Evolutionary conservation across 1,139 yeast genomes (phyloP).

Genomic region (Yamadazyma diddensiae): DNA sequence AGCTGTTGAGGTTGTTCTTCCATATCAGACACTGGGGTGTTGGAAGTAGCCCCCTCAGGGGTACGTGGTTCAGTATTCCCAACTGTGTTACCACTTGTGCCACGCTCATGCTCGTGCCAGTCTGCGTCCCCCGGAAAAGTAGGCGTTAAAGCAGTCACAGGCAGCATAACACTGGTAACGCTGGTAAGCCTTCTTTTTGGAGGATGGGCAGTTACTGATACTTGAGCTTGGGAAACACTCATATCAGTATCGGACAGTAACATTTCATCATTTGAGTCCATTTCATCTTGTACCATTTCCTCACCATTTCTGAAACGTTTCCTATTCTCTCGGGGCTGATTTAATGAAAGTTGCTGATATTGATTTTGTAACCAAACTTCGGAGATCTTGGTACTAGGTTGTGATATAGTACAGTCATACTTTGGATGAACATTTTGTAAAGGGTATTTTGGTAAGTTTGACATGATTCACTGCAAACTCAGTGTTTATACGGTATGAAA

Average conservation of each 20-base stretch:
- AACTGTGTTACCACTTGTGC: background rate
- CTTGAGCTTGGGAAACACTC: constrained; percentile 20
- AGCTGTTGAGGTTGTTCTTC: constrained; percentile 42
- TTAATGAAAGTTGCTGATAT: constrained; percentile 25
- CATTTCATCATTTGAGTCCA: constrained; percentile 38
- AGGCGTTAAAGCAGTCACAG: constrained; percentile 13
- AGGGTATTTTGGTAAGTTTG: constrained; percentile 33
- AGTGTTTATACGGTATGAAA: background rate
- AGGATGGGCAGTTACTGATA: constrained; percentile 23
- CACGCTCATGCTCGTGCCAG: no score
- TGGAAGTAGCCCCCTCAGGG: constrained; percentile 22
- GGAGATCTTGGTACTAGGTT: constrained; percentile 33
- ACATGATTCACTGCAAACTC: constrained; percentile 1
- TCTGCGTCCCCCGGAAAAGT: constrained; percentile 3
- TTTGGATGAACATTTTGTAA: constrained; percentile 27
- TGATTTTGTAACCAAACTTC: constrained; percentile 35
- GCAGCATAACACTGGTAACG: constrained; percentile 10
- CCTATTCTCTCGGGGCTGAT: constrained; percentile 20
- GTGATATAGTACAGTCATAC: constrained; percentile 32
- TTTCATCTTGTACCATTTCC: constrained; percentile 3
- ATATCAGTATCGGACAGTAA: constrained; percentile 35
- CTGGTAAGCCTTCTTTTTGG: constrained; percentile 37
- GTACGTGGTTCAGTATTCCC: constrained; percentile 23
- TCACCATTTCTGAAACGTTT: constrained; percentile 19
- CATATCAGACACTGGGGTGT: constrained; percentile 38